Conservation (phyloP, 257 asterid genomes). For the Lycium ferocissimum region DNA sequence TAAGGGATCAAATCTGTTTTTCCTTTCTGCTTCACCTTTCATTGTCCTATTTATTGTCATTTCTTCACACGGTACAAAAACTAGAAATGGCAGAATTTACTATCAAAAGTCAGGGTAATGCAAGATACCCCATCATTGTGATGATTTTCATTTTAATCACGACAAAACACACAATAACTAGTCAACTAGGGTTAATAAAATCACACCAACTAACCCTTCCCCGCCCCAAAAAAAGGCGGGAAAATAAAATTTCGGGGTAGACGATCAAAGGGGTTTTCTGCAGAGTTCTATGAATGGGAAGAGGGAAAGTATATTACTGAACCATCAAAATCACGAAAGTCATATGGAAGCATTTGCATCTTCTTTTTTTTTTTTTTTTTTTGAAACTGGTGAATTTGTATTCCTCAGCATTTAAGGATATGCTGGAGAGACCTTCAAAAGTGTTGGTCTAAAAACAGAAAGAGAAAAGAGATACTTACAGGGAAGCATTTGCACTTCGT, state of each 20-base stretch:
- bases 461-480: no score
- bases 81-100: constrained; percentile 19
- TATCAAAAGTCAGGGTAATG: not conserved
- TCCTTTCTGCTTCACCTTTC: not conserved
- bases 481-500: not conserved
- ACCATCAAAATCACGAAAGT: constrained; percentile 6
- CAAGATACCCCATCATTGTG: constrained; percentile 8
- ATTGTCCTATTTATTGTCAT: no score
- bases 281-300: not conserved
- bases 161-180: not conserved
- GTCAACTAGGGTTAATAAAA: constrained; percentile 7
- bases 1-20: not conserved
- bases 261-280: not conserved
- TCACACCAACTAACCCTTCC: not conserved
- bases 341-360: not conserved
- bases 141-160: constrained; percentile 5
- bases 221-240: not conserved
- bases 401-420: no score
- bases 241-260: not conserved
- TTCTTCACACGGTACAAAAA: not conserved
- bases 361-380: no score
- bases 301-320: not conserved
- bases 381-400: no score
- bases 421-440: no score
- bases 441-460: no score